Percentiles rank a stretch among this genome's conserved stretches.
Conservation (phyloP, 2,329 filamentous ascomycete genomes). For the Myriosclerotinia scirpicola region DNA sequence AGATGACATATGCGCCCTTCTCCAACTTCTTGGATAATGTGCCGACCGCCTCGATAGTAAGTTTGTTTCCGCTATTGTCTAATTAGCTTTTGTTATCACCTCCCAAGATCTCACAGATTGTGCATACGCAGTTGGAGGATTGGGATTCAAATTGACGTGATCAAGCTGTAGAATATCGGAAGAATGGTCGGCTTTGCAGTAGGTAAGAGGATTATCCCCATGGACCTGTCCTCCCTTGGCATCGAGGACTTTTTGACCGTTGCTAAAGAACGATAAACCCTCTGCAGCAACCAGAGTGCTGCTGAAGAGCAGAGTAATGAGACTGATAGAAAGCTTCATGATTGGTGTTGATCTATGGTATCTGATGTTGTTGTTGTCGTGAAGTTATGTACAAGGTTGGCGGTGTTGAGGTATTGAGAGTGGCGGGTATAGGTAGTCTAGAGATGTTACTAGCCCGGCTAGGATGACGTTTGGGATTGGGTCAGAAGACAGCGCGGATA, state of each 20-base stretch:
- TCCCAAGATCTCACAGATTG: neutral
- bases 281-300: slow-evolving; percentile 44
- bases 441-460: slow-evolving; percentile 12
- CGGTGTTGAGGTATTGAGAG: slow-evolving; percentile 18
- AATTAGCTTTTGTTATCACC: slow-evolving; percentile 30
- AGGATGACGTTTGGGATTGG: slow-evolving; percentile 21
- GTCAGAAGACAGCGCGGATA: slow-evolving; percentile 19
- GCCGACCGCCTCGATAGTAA: slow-evolving; percentile 77
- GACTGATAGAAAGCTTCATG: slow-evolving; percentile 39
- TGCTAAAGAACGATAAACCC: slow-evolving; percentile 48
- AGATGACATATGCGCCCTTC: slow-evolving; percentile 74
- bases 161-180: slow-evolving; percentile 74
- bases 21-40: slow-evolving; percentile 70
- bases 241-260: slow-evolving; percentile 49
- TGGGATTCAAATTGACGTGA: slow-evolving; percentile 77
- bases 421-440: slow-evolving; percentile 11
- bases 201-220: slow-evolving; percentile 80
- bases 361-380: slow-evolving; percentile 21
- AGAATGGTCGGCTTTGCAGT: slow-evolving; percentile 66
- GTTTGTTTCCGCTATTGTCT: slow-evolving; percentile 65
- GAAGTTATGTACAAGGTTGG: slow-evolving; percentile 20
- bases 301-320: slow-evolving; percentile 37
- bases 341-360: slow-evolving; percentile 21
- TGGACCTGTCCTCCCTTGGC: slow-evolving; percentile 46
- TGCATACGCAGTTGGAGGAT: slow-evolving; percentile 82